Evolutionary conservation across 2,329 filamentous ascomycete species (phyloP).

Genomic region (Parafenestella ontariensis): DNA sequence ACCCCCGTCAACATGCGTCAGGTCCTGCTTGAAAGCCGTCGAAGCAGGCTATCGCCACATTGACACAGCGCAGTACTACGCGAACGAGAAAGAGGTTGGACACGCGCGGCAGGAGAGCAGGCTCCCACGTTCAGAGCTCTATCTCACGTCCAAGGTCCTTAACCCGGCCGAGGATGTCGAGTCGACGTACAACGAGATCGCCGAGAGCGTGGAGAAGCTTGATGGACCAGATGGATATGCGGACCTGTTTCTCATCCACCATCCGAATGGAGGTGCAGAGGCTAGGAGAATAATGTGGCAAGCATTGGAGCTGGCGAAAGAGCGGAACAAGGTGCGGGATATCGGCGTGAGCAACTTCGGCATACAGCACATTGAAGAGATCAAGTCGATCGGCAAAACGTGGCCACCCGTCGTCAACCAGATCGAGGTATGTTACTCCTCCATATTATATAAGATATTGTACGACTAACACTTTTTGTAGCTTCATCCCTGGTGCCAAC

Average conservation of each 20-base stretch:
- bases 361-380: constrained; percentile 70
- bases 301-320: constrained; percentile 67
- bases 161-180: constrained; percentile 61
- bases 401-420: constrained; percentile 79
- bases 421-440: constrained; percentile 66
- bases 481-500: constrained; percentile 77
- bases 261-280: constrained; percentile 62
- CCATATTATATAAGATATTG: neutral
- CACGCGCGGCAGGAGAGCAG: constrained; percentile 65
- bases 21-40: constrained; percentile 66
- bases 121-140: constrained; percentile 66
- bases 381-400: constrained; percentile 68
- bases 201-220: constrained; percentile 70
- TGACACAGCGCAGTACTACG: constrained; percentile 73
- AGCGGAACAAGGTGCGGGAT: constrained; percentile 66
- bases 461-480: constrained; percentile 44
- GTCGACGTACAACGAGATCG: constrained; percentile 64
- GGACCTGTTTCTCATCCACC: constrained; percentile 75
- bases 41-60: constrained; percentile 68
- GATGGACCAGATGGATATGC: constrained; percentile 65
- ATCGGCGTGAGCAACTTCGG: constrained; percentile 80
- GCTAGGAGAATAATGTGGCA: constrained; percentile 69
- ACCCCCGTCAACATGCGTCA: constrained; percentile 60
- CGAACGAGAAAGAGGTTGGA: constrained; percentile 72
- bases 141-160: constrained; percentile 75